Base-by-base conservation (phyloP, 106 monocot genomes). In the Gastrodia elata region DNA sequence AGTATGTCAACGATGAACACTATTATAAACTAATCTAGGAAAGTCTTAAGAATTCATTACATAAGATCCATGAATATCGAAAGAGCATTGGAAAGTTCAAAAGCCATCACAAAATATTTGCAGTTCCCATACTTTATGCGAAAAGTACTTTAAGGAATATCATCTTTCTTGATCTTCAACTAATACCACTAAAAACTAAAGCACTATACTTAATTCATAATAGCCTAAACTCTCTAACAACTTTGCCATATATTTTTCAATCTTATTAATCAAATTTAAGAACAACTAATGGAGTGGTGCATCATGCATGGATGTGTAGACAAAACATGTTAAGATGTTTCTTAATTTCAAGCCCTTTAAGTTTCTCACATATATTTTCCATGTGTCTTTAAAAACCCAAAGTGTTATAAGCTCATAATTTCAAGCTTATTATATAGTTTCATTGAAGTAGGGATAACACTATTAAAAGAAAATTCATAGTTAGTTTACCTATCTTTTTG, bases 151-250 rank as follows among this genome's bases (percentile, higher is more conserved):
- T n/a, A n/a, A n/a, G n/a, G n/a, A n/a, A n/a, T n/a, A n/a, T n/a
- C n/a, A n/a, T n/a, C n/a, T n/a, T n/a, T n/a, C n/a, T n/a, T n/a
- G n/a, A n/a, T n/a, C n/a, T n/a, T n/a, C n/a, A n/a, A n/a, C n/a
- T n/a, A n/a, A n/a, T n/a, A n/a, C n/a, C n/a, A n/a, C n/a, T n/a
- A n/a, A n/a, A n/a, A n/a, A n/a, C n/a, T n/a, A n/a, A n/a, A n/a
- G n/a, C n/a, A n/a, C n/a, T n/a, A 42, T 86, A 83, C 68, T 96
- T 96, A 56, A 96, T 96, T 82, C 89, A 89, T 68, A 92, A 96
- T 68, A 96, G 80, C 37, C 95, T 92, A 81, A 96, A 96, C 79
- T 96, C 95, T 67, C 92, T 89, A 73, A 96, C 95, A 40, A 79
- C 20, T n/a, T 67, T n/a, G n/a, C 67, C 36, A 35, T 67, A 67